These are phyloP conservation scores for Kluyveromyces lactis DNA, from an alignment of 805 yeast species.

Conservation along the genomic window DNA sequence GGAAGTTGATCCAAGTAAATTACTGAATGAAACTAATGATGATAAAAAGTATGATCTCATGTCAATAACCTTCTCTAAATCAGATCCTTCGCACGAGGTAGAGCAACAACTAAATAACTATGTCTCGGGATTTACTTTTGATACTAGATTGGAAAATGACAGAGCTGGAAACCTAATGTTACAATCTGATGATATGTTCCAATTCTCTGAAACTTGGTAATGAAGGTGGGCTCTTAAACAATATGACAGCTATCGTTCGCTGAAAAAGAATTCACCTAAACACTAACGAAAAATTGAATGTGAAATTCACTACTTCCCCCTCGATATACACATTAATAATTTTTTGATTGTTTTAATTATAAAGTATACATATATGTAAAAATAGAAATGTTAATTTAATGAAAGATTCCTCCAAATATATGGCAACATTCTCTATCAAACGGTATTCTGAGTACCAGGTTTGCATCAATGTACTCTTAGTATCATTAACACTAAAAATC, in stretches of 20 bases:
- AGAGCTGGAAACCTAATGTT: neutral
- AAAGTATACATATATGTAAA: too few species aligned
- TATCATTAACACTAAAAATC: too few species aligned
- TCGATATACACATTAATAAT: too few species aligned
- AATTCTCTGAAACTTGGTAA: neutral
- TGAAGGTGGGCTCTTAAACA: neutral
- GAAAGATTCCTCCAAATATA: too few species aligned
- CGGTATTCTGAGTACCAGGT: too few species aligned
- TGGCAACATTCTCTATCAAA: too few species aligned
- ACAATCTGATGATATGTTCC: too few species aligned
- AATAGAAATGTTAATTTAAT: too few species aligned
- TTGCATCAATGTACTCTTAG: too few species aligned
- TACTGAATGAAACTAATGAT: neutral
- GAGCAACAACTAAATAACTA: slow-evolving; percentile 5
- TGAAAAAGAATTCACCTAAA: neutral
- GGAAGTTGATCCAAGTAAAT: neutral
- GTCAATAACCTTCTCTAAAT: neutral
- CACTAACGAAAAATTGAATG: too few species aligned
- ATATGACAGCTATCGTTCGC: neutral
- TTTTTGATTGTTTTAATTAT: too few species aligned
- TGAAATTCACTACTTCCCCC: too few species aligned
- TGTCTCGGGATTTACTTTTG: slow-evolving; percentile 7
- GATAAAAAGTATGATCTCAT: slow-evolving; percentile 1
- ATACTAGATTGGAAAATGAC: neutral
- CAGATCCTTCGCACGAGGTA: neutral